A percentile compares a stretch with the other conserved stretches of the same genome.
phyloP scores from a whole-genome alignment of 176 grass and related monocot genomes.

The Guadua angustifolia region DNA sequence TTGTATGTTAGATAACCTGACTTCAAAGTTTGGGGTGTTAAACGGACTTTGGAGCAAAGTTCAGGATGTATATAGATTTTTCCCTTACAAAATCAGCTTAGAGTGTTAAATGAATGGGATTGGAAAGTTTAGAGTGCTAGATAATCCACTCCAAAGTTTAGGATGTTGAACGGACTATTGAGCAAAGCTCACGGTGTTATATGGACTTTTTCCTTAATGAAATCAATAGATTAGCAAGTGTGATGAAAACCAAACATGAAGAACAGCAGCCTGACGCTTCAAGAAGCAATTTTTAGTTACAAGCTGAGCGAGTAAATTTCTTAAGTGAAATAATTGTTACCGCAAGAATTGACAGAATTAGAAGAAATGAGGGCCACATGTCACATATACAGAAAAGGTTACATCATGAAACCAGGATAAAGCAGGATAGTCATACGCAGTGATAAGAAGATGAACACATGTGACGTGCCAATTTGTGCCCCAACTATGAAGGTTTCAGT shows the following conservation, averaged over 20 bases:
- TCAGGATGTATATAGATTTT: too few relatives aligned
- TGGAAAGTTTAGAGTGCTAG: too few relatives aligned
- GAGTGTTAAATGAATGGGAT: too few relatives aligned
- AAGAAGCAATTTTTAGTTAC: constrained; percentile 15
- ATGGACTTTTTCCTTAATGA: too few relatives aligned
- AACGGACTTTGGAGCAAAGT: too few relatives aligned
- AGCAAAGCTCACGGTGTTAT: too few relatives aligned
- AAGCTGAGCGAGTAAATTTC: background rate
- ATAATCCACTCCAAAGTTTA: too few relatives aligned
- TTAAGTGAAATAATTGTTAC: background rate
- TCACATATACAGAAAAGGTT: background rate
- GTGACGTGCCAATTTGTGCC: background rate
- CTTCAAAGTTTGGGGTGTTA: too few relatives aligned
- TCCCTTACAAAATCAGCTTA: too few relatives aligned
- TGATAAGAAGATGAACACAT: constrained; percentile 27
- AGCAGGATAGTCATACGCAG: background rate
- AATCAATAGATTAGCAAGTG: background rate
- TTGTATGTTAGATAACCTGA: too few relatives aligned
- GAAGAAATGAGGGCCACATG: background rate
- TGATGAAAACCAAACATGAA: constrained; percentile 30
- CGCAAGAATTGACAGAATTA: background rate
- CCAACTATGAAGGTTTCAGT: background rate
- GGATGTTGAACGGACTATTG: too few relatives aligned
- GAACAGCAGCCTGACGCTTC: background rate
- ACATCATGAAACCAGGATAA: constrained; percentile 11